Evolutionary conservation across 805 yeast genomes (phyloP).

Genomic region (Metschnikowia baotianmanensis): DNA sequence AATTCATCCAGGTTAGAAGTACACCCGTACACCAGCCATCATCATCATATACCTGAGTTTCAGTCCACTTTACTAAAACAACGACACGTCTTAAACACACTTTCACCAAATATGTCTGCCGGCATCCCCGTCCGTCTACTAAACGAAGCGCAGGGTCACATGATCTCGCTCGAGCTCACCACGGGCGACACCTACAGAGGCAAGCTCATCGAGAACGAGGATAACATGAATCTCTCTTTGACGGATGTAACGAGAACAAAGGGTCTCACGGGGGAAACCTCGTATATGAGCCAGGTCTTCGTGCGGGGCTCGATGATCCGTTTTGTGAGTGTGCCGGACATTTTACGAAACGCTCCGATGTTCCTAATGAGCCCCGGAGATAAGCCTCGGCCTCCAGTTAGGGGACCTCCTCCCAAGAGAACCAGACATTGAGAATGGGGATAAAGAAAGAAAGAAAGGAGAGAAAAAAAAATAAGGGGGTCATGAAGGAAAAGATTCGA

Average conservation of each 20-base stretch:
- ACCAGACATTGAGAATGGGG: background rate
- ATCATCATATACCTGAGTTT: background rate
- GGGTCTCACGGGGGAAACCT: slow-evolving; percentile 60
- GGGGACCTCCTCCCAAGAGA: slow-evolving; percentile 44
- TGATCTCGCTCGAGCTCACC: slow-evolving; percentile 74
- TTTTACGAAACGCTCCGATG: slow-evolving; percentile 85
- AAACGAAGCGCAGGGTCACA: slow-evolving; percentile 87
- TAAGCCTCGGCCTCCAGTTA: slow-evolving; percentile 69
- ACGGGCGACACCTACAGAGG: slow-evolving; percentile 90
- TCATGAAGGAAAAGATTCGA: too few relatives aligned
- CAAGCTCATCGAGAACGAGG: slow-evolving; percentile 81
- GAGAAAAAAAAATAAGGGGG: background rate
- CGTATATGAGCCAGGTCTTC: slow-evolving; percentile 80
- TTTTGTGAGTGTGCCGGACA: slow-evolving; percentile 84
- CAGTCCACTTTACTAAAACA: background rate
- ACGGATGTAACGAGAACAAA: slow-evolving; percentile 78
- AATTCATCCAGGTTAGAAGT: too few relatives aligned
- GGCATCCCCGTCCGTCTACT: slow-evolving; percentile 84
- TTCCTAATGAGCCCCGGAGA: slow-evolving; percentile 56
- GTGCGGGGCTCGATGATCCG: slow-evolving; percentile 89
- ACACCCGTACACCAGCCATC: too few relatives aligned
- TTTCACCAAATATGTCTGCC: slow-evolving; percentile 46
- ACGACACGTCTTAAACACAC: slow-evolving; percentile 13
- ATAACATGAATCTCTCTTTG: slow-evolving; percentile 89
- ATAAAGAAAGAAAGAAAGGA: background rate